These are phyloP conservation scores for Trichoderma gracile DNA, from an alignment of 2,329 filamentous ascomycete genomes.

Conservation along the genomic window DNA sequence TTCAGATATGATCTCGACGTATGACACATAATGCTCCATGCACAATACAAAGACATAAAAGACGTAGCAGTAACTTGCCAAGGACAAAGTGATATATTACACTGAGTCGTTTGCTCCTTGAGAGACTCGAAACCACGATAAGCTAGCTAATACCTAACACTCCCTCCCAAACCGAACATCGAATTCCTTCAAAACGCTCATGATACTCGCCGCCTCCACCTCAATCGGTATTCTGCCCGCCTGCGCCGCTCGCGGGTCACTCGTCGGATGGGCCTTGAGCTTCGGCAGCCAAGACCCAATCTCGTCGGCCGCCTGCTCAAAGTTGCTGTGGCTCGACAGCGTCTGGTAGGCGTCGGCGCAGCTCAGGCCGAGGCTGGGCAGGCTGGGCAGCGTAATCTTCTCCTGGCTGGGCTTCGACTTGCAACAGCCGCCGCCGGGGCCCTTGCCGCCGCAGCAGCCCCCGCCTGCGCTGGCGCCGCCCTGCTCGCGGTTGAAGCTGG, in stretches of 20 bases:
- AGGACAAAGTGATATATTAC: conserved; percentile 13
- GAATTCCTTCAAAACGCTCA: conserved; percentile 81
- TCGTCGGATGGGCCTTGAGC: conserved; percentile 60
- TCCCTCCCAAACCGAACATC: conserved; percentile 68
- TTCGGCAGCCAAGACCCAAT: conserved; percentile 75
- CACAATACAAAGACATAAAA: neutral
- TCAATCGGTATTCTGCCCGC: conserved; percentile 63
- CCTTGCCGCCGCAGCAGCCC: conserved; percentile 65
- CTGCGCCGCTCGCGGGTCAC: conserved; percentile 35
- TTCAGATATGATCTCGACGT: neutral
- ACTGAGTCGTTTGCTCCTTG: neutral
- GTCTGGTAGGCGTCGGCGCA: conserved; percentile 80
- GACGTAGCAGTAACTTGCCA: neutral
- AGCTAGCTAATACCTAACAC: conserved; percentile 31
- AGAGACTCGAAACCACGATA: neutral
- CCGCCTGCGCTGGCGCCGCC: conserved; percentile 36
- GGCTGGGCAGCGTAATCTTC: conserved; percentile 41
- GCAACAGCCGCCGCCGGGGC: conserved; percentile 64
- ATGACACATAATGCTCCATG: neutral
- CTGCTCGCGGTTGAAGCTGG: conserved; percentile 54
- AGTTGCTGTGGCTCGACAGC: conserved; percentile 73
- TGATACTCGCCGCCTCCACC: conserved; percentile 80
- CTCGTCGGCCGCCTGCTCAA: conserved; percentile 71
- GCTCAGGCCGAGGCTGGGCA: conserved; percentile 60
- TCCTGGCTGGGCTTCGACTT: conserved; percentile 43